Percentiles rank a stretch among this genome's conserved stretches.
These are phyloP conservation scores for Pichia paraexigua DNA, from an alignment of 805 yeast species.

Conservation along the genomic window DNA sequence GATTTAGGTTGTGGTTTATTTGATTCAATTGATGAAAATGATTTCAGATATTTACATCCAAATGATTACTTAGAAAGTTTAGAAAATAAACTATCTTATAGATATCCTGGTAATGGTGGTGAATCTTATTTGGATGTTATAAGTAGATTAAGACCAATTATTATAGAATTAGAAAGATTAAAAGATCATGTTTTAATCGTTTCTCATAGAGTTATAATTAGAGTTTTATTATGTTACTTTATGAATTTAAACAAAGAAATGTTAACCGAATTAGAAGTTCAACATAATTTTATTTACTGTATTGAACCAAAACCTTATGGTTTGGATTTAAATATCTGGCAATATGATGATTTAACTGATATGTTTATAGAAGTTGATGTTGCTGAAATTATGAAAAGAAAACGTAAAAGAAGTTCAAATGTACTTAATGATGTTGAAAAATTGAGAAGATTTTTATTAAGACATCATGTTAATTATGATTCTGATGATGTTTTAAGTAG, in stretches of 20 bases:
- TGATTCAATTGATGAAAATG: conserved; percentile 26
- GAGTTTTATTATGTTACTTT: conserved; percentile 30
- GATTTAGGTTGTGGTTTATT: conserved; percentile 30
- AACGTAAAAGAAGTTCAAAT: conserved; percentile 25
- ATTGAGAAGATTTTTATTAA: conserved; percentile 9
- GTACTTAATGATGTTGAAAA: conserved; percentile 13
- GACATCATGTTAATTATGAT: conserved; percentile 9
- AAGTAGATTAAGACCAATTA: conserved; percentile 28
- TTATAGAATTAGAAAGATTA: conserved; percentile 29
- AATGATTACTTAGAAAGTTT: conserved; percentile 25
- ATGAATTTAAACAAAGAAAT: conserved; percentile 31
- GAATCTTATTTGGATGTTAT: conserved; percentile 32
- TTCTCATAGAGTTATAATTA: conserved; percentile 29
- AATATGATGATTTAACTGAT: conserved; percentile 28
- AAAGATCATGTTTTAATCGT: conserved; percentile 29
- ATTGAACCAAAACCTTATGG: conserved; percentile 34
- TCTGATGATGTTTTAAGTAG: conserved; percentile 13
- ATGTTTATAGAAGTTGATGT: conserved; percentile 33
- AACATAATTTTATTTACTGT: conserved; percentile 29
- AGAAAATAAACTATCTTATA: conserved; percentile 24
- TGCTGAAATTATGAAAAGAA: conserved; percentile 28
- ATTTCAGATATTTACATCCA: conserved; percentile 21
- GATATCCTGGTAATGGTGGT: conserved; percentile 33
- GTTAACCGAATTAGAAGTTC: conserved; percentile 32
- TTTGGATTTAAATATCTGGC: conserved; percentile 31